These are phyloP conservation scores for Ilex asprella DNA, from an alignment of 257 asterid species.

Conservation along the genomic window DNA sequence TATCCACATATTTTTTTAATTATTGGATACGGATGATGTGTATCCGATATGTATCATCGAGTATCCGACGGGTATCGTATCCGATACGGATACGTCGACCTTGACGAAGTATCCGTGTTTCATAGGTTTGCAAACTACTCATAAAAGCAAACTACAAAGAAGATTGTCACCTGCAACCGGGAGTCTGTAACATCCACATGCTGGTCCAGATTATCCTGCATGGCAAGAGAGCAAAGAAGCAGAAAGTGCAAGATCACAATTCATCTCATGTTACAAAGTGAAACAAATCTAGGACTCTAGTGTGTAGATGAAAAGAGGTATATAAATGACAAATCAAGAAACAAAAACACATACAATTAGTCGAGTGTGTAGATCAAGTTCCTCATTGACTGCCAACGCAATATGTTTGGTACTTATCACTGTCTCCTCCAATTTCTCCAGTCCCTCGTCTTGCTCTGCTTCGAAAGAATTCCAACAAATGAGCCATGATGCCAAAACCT, in stretches of 20 bases:
- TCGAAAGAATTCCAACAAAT: conserved; percentile 6
- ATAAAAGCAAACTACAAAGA: conserved; percentile 2
- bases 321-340: conserved; percentile 8
- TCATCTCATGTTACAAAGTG: neutral
- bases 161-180: conserved; percentile 50
- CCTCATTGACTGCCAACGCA: conserved; percentile 92
- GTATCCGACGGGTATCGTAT: too few species aligned
- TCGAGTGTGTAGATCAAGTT: conserved; percentile 82
- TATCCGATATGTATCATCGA: too few species aligned
- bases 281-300: too few species aligned
- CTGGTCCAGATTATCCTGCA: conserved; percentile 72
- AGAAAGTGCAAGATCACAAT: conserved; percentile 3
- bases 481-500: neutral
- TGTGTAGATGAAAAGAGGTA: neutral
- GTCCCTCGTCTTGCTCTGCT: conserved; percentile 95
- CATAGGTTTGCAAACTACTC: neutral
- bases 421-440: conserved; percentile 81
- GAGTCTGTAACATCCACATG: conserved; percentile 82
- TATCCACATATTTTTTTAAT: too few species aligned
- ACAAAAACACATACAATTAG: conserved; percentile 58
- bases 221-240: conserved; percentile 1
- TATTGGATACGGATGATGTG: too few species aligned
- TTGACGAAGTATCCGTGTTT: too few species aligned
- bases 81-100: too few species aligned
- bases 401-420: conserved; percentile 91